These are phyloP conservation scores for Chytridium lagenaria DNA, from an alignment of 371 early-diverging fungal species.

Conservation along the genomic window DNA sequence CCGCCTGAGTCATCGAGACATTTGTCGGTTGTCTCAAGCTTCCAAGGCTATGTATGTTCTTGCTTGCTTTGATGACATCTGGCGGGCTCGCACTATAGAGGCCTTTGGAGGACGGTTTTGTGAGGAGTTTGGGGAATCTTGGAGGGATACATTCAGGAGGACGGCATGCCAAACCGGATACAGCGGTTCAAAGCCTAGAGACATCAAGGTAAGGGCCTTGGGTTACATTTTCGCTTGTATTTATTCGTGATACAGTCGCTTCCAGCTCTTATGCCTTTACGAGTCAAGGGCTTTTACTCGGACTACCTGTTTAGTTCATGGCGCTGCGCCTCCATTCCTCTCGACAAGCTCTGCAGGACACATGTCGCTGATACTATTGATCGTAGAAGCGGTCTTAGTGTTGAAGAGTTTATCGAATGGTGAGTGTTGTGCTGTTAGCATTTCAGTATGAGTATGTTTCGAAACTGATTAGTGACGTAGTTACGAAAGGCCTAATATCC, in stretches of 20 bases:
- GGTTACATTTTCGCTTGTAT: background rate
- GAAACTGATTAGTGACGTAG: too few relatives aligned
- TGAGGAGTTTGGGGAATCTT: slow-evolving; percentile 49
- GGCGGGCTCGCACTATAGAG: slow-evolving; percentile 57
- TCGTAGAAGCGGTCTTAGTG: slow-evolving; percentile 48
- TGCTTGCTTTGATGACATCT: slow-evolving; percentile 61
- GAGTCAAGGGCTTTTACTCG: slow-evolving; percentile 57
- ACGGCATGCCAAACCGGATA: background rate
- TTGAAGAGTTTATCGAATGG: slow-evolving; percentile 56
- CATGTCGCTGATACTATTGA: slow-evolving; percentile 61
- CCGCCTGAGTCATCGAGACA: background rate
- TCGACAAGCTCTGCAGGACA: slow-evolving; percentile 53
- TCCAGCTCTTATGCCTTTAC: slow-evolving; percentile 26
- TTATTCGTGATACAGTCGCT: background rate
- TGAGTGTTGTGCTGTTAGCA: background rate
- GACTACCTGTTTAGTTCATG: slow-evolving; percentile 66
- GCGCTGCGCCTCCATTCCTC: slow-evolving; percentile 56
- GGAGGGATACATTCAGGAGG: slow-evolving; percentile 57
- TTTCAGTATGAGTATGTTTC: too few relatives aligned
- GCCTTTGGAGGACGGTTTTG: slow-evolving; percentile 55
- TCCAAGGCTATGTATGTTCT: slow-evolving; percentile 57
- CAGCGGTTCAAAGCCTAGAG: background rate
- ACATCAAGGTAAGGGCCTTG: background rate
- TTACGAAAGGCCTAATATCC: slow-evolving; percentile 61
- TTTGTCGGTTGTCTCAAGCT: slow-evolving; percentile 50